Base-by-base conservation (phyloP, 257 asterid genomes). In the Fraxinus americana region DNA sequence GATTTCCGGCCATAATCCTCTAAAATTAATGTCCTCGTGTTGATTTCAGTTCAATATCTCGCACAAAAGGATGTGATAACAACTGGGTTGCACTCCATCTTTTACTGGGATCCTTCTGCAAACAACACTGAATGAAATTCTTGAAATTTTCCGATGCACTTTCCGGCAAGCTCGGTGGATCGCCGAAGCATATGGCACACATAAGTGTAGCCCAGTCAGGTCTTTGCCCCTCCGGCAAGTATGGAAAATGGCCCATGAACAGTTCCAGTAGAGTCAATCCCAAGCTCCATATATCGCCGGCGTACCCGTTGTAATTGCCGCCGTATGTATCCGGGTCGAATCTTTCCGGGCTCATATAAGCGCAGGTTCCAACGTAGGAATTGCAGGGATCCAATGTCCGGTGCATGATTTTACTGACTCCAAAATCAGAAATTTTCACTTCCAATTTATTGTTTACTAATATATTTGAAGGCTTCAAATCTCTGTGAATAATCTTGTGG, bases 181-280 rank as follows among this genome's bases (percentile, higher is more conserved):
- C 97, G 0, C 97, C 97, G 78, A 92, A 91, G 86, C 98, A 94
- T 61, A 94, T 92, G 34, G 97, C 96, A 79, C 97, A 94, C 98
- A 94, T 92, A 16, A 94, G 86, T 17, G 98, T 91, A 5, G 98
- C 97, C 98, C 98, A 94, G 65, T 94, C 96, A 0, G 98, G 98
- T 61, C 91, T 84, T 71, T 94, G 97, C 11, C 97, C 98, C 23
- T 89, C 88, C 1, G 90, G 84, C 73, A 92, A 23, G 25, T 80
- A 90, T 0, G 98, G 98, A 34, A 94, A 94, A 66, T 92, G 98
- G 0, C 98, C 98, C 86, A 90, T 77, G 50, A 83, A 92, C 1
- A 94, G 39, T 41, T 94, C 98, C 83, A 90, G 14, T 13, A 92
- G 7, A 0, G 97, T 94, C 71, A 94, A 67, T 0, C 98, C 98